Evolutionary conservation across 495 filamentous ascomycete species (phyloP).

Genomic region (Glonium stellatum): DNA sequence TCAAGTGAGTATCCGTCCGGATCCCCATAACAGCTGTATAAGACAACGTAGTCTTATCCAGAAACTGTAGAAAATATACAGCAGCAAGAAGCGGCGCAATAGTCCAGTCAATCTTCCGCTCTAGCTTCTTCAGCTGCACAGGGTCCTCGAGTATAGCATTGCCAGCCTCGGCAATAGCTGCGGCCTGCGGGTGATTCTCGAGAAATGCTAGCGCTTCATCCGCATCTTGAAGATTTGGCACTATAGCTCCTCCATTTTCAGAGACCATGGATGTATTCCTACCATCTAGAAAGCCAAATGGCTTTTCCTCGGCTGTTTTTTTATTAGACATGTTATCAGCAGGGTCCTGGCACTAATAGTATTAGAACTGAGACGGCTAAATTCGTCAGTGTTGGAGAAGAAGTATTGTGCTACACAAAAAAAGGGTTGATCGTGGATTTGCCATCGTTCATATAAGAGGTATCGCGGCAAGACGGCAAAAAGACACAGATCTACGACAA

Average conservation of each 20-base stretch:
- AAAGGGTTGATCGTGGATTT: too few relatives aligned
- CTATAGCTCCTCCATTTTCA: background rate
- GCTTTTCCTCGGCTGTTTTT: background rate
- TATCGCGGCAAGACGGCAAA: background rate
- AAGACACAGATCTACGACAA: background rate
- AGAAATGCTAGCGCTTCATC: background rate
- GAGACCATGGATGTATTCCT: background rate
- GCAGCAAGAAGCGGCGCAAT: slow-evolving; percentile 19
- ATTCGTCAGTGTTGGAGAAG: too few relatives aligned
- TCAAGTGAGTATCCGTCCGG: slow-evolving; percentile 12
- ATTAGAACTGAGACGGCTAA: too few relatives aligned
- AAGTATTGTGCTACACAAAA: too few relatives aligned
- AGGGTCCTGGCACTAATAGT: background rate
- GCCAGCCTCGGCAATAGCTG: background rate
- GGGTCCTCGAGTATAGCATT: background rate
- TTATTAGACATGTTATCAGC: background rate
- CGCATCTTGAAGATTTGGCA: background rate
- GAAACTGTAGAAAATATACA: slow-evolving; percentile 30
- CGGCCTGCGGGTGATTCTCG: background rate
- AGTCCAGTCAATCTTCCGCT: slow-evolving; percentile 5
- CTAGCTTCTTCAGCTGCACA: background rate
- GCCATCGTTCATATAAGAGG: background rate
- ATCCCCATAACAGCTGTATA: slow-evolving; percentile 29
- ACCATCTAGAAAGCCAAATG: background rate
- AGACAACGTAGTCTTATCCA: slow-evolving; percentile 30